Conservation (phyloP, 352 stramenopile genomes). For the Phytophthora vignae region DNA sequence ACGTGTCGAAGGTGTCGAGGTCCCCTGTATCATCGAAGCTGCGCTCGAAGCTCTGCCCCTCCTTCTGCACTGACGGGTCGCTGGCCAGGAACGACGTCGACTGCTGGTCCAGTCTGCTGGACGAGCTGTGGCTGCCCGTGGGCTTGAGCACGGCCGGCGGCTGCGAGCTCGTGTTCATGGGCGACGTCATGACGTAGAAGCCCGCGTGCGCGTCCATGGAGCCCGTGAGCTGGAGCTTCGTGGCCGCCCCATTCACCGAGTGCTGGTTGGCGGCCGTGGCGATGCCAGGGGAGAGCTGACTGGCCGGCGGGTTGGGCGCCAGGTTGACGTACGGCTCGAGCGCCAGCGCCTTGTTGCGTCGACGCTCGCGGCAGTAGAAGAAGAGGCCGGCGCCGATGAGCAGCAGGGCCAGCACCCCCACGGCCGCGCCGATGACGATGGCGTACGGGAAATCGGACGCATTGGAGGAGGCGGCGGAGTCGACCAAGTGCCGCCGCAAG, state of each 20-base stretch:
- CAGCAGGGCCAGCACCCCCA: constrained; percentile 41
- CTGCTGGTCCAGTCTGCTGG: constrained; percentile 8
- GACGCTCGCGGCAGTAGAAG: constrained; percentile 38
- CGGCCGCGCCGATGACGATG: constrained; percentile 36
- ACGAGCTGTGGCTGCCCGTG: constrained; percentile 12
- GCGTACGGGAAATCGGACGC: constrained; percentile 36
- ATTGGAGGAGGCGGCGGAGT: not conserved
- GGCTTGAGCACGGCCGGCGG: constrained; percentile 25
- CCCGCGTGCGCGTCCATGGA: constrained; percentile 24
- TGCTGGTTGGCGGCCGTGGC: constrained; percentile 26
- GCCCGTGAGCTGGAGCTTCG: constrained; percentile 13
- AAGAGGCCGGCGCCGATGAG: constrained; percentile 32
- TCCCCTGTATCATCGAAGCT: constrained; percentile 24
- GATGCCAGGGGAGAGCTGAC: constrained; percentile 35
- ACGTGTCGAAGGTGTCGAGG: constrained; percentile 34
- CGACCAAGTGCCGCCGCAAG: constrained; percentile 4
- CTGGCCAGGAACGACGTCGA: constrained; percentile 17
- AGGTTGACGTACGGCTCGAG: constrained; percentile 46
- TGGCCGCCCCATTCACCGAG: not conserved
- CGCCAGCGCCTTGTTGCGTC: constrained; percentile 34
- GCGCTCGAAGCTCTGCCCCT: constrained; percentile 11
- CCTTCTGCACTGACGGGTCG: constrained; percentile 19
- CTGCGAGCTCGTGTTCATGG: constrained; percentile 9
- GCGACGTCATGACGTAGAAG: constrained; percentile 49
- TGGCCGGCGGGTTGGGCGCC: constrained; percentile 32